These are phyloP conservation scores for Camellia lanceoleosa DNA, from an alignment of 148 eudicot species.

Conservation along the genomic window DNA sequence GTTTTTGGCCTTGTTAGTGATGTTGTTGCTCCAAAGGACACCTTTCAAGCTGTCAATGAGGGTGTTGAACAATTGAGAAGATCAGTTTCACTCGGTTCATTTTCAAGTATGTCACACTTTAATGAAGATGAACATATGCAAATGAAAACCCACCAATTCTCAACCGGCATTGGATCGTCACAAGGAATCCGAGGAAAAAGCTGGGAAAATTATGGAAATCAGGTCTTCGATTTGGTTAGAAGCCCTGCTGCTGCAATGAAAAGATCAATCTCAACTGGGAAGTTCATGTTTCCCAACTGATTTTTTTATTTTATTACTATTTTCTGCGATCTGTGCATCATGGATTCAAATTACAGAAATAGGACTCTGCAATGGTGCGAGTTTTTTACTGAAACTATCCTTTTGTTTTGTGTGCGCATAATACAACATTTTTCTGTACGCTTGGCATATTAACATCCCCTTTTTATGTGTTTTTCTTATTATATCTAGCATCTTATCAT, in stretches of 20 bases:
- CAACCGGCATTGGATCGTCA: constrained; percentile 16
- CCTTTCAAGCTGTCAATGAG: not conserved
- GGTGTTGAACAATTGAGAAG: constrained; percentile 14
- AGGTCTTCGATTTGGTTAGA: not conserved
- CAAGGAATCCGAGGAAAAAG: not conserved
- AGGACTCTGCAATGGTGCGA: too few species aligned
- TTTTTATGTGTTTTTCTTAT: too few species aligned
- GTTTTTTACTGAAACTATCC: too few species aligned
- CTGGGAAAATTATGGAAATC: not conserved
- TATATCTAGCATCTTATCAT: too few species aligned
- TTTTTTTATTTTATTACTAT: too few species aligned
- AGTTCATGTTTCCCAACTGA: not conserved
- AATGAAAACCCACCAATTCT: constrained; percentile 1
- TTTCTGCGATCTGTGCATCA: too few species aligned
- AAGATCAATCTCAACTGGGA: constrained; percentile 6
- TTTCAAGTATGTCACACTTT: constrained; percentile 6
- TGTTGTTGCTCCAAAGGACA: not conserved
- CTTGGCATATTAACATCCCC: too few species aligned
- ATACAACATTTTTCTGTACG: too few species aligned
- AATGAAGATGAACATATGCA: constrained; percentile 20
- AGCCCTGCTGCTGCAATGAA: not conserved
- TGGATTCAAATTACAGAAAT: too few species aligned
- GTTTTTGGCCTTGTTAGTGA: not conserved
- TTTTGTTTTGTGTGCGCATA: too few species aligned
- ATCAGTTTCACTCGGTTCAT: constrained; percentile 21